Percentiles rank a stretch among this genome's conserved stretches.
Evolutionary conservation across 1,284 basidiomycete species (phyloP).

Genomic region (Cutaneotrichosporon curvatum): DNA sequence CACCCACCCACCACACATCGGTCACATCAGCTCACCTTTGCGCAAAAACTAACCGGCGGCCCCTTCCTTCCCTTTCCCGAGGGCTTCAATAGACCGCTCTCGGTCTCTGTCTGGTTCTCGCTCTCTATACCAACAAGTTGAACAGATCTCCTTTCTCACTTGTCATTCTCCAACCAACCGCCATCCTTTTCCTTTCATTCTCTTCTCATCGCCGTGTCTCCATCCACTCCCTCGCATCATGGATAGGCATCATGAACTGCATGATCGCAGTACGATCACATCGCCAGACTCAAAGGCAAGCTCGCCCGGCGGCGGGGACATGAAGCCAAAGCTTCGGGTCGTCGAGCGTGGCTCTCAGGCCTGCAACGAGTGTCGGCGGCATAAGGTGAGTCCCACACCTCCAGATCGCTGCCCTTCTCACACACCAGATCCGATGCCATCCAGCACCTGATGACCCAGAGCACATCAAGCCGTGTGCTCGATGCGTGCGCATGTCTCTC

Average conservation of each 20-base stretch:
- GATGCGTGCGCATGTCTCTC: constrained; percentile 27
- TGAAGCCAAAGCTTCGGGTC: constrained; percentile 23
- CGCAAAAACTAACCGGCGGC: no score
- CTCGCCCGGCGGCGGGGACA: constrained; percentile 11
- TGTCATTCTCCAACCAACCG: no score
- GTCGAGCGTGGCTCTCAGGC: constrained; percentile 30
- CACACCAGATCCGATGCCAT: constrained; percentile 29
- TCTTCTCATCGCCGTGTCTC: no score
- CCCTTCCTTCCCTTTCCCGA: no score
- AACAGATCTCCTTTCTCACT: no score
- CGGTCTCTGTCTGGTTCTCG: no score
- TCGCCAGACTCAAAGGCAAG: constrained; percentile 14
- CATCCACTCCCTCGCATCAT: not conserved
- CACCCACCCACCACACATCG: no score
- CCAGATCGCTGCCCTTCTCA: not conserved
- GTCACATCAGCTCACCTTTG: no score
- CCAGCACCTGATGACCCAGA: constrained; percentile 29
- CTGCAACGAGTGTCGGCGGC: constrained; percentile 30
- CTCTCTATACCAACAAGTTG: no score
- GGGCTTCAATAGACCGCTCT: no score
- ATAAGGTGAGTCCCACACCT: constrained; percentile 22
- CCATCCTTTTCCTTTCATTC: no score
- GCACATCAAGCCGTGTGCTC: constrained; percentile 24
- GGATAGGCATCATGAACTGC: constrained; percentile 9
- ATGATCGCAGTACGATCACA: not conserved